A percentile compares a stretch with the other conserved stretches of the same genome.
These are phyloP conservation scores for Lentinula sp. DNA, from an alignment of 768 basidiomycete species.

Conservation along the genomic window DNA sequence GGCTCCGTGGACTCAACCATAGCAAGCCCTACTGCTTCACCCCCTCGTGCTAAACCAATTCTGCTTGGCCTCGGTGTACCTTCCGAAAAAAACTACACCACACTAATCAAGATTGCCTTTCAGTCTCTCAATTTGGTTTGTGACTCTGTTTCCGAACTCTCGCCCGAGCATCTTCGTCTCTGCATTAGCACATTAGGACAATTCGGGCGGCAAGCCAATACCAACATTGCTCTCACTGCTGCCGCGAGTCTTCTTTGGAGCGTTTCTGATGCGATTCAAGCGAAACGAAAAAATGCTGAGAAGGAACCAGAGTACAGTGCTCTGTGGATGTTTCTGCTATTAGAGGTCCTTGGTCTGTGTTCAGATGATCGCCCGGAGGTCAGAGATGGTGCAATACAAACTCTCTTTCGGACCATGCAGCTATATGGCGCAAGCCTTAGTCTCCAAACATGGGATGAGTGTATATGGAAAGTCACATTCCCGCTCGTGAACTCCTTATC, in stretches of 20 bases:
- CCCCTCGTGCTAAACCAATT: conserved; percentile 28
- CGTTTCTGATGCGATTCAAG: conserved; percentile 92
- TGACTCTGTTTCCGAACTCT: conserved; percentile 82
- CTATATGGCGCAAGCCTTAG: conserved; percentile 87
- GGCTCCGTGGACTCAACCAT: conserved; percentile 33
- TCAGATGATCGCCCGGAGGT: conserved; percentile 83
- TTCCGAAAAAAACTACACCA: conserved; percentile 63
- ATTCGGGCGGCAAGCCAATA: conserved; percentile 84
- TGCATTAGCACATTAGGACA: conserved; percentile 89
- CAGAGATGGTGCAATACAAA: conserved; percentile 90
- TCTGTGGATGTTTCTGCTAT: conserved; percentile 90
- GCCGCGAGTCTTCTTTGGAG: conserved; percentile 93
- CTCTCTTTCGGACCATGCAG: conserved; percentile 89
- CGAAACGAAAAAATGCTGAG: conserved; percentile 59
- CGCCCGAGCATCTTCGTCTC: conserved; percentile 72
- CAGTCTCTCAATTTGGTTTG: conserved; percentile 92
- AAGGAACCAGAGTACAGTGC: conserved; percentile 72
- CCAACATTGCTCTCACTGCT: conserved; percentile 93
- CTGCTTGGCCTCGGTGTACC: conserved; percentile 50
- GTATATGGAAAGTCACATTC: conserved; percentile 88
- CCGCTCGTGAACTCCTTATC: conserved; percentile 75
- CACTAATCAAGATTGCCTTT: conserved; percentile 88
- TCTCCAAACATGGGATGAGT: conserved; percentile 80
- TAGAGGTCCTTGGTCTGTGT: conserved; percentile 79
- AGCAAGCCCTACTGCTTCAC: conserved; percentile 20